phyloP scores from a whole-genome alignment of 768 basidiomycete genomes.

The Russula olivacea region DNA sequence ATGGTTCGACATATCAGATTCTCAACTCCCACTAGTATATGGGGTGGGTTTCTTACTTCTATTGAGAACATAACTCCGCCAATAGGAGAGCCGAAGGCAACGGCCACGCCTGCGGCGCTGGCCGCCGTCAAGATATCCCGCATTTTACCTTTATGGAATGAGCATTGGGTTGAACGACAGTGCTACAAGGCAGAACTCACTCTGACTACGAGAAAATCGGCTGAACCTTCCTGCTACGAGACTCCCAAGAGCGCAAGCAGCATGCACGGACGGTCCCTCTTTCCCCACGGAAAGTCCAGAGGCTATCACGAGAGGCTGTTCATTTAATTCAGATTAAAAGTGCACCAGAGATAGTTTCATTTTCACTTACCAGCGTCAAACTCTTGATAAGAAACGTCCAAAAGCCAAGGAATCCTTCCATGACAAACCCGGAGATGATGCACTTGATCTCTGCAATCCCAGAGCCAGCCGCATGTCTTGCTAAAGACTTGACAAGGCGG shows the following conservation, averaged over 20 bases:
- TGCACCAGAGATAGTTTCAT: constrained; percentile 29
- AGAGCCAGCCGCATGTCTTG: constrained; percentile 94
- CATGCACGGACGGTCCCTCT: constrained; percentile 97
- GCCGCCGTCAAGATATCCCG: constrained; percentile 91
- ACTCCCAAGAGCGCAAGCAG: constrained; percentile 90
- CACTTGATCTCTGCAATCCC: constrained; percentile 99
- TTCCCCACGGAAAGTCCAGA: constrained; percentile 97
- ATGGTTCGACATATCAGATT: constrained; percentile 5
- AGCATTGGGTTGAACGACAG: constrained; percentile 20
- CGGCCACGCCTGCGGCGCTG: constrained; percentile 96
- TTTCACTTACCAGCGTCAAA: constrained; percentile 72
- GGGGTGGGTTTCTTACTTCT: constrained; percentile 52
- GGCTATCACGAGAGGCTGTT: constrained; percentile 90
- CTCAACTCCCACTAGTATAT: not conserved
- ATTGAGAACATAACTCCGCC: constrained; percentile 97
- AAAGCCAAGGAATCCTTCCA: constrained; percentile 90
- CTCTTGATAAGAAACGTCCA: constrained; percentile 93
- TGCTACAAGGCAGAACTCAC: constrained; percentile 39
- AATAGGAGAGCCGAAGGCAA: constrained; percentile 97
- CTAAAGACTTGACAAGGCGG: constrained; percentile 80
- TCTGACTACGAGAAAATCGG: constrained; percentile 81
- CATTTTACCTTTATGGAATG: constrained; percentile 52
- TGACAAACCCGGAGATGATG: constrained; percentile 93
- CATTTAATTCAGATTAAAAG: constrained; percentile 7
- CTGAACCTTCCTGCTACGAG: constrained; percentile 81